Percentiles rank a stretch among this genome's conserved stretches.
phyloP scores from a whole-genome alignment of 148 eudicot species.

The Heliosperma pusillum region DNA sequence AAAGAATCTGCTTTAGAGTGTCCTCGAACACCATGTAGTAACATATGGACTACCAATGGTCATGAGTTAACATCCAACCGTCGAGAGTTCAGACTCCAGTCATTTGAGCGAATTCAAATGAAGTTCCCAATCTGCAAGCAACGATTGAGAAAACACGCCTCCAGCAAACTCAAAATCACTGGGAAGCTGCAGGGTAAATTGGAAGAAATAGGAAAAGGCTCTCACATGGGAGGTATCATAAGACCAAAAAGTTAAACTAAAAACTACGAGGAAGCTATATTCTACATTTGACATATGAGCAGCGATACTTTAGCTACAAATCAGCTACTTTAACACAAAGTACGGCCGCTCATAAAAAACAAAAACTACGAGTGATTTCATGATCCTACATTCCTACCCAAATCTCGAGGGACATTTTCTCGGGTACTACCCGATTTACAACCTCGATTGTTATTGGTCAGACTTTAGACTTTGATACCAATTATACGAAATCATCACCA shows the following conservation, averaged over 20 bases:
- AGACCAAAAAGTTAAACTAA: too few relatives aligned
- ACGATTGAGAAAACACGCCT: background rate
- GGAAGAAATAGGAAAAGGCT: too few relatives aligned
- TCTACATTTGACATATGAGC: too few relatives aligned
- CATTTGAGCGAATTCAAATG: too few relatives aligned
- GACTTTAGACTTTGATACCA: constrained; percentile 6
- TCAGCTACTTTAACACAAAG: background rate
- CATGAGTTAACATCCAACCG: too few relatives aligned
- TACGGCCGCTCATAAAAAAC: background rate
- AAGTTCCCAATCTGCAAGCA: background rate
- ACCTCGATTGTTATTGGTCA: background rate
- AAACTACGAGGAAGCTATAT: too few relatives aligned
- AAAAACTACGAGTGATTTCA: background rate
- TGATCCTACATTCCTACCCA: background rate
- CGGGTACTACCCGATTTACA: background rate
- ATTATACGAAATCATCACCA: background rate
- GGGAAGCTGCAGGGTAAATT: too few relatives aligned
- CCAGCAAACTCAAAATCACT: background rate
- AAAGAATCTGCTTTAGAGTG: too few relatives aligned
- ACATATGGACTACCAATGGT: too few relatives aligned
- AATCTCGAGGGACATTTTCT: background rate
- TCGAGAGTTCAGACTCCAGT: too few relatives aligned
- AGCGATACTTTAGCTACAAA: background rate
- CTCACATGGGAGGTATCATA: too few relatives aligned
- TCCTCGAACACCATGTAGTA: too few relatives aligned